These are phyloP conservation scores for Cornus controversa DNA, from an alignment of 148 eudicot genomes.

Conservation along the genomic window DNA sequence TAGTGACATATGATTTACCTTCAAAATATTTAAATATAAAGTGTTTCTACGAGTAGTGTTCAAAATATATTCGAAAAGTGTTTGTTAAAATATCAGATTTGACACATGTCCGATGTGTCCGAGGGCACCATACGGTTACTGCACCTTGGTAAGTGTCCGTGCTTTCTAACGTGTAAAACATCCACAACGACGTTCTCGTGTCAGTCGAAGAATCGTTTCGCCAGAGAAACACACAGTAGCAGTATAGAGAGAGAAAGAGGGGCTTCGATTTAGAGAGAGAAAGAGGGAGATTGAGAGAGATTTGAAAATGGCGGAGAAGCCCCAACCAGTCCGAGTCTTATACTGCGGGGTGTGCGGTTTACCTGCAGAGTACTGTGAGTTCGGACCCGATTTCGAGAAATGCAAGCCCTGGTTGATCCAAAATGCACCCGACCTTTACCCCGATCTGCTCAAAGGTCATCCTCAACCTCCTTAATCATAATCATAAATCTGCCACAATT, in stretches of 20 bases:
- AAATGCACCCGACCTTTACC: conserved; percentile 70
- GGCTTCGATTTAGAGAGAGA: not conserved
- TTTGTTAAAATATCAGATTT: no score
- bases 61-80: no score
- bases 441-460: conserved; percentile 70
- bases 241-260: not conserved
- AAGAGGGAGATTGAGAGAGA: conserved; percentile 9
- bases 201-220: no score
- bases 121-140: no score
- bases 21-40: no score
- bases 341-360: conserved; percentile 84
- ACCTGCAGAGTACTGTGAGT: conserved; percentile 92
- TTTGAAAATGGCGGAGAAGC: conserved; percentile 70
- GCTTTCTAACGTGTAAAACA: no score
- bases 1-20: no score
- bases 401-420: conserved; percentile 95
- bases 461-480: conserved; percentile 3
- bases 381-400: conserved; percentile 85
- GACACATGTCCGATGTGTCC: no score
- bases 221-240: not conserved
- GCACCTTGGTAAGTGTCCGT: no score
- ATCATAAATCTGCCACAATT: not conserved
- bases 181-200: no score
- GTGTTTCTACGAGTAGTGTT: no score
- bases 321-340: conserved; percentile 59